phyloP scores from a whole-genome alignment of 352 stramenopile genomes.

The Globisporangium cederbergense region DNA sequence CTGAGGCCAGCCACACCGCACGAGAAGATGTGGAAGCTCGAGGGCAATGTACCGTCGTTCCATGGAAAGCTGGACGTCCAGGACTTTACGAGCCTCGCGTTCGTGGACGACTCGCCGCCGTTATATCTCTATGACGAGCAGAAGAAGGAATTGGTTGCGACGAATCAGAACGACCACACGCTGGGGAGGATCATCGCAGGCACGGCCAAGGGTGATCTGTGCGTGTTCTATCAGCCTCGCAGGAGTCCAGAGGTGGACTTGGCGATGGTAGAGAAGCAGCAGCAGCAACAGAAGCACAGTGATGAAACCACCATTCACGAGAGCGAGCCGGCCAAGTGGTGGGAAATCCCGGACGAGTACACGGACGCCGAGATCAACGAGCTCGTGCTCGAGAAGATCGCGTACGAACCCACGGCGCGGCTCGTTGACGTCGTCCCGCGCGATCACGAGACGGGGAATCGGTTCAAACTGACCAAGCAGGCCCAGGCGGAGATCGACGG shows the following conservation, averaged over 20 bases:
- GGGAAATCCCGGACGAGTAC: slow-evolving; percentile 67
- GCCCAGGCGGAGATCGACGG: slow-evolving; percentile 53
- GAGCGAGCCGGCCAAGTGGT: slow-evolving; percentile 62
- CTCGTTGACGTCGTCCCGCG: slow-evolving; percentile 65
- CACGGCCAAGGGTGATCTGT: slow-evolving; percentile 63
- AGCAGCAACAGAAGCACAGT: slow-evolving; percentile 2
- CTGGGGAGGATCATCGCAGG: slow-evolving; percentile 57
- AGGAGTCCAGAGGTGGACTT: slow-evolving; percentile 29
- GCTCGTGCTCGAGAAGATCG: slow-evolving; percentile 54
- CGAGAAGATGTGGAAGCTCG: slow-evolving; percentile 69
- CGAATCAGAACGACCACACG: slow-evolving; percentile 46
- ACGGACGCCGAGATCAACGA: slow-evolving; percentile 61
- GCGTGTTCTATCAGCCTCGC: slow-evolving; percentile 63
- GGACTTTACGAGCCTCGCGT: slow-evolving; percentile 64
- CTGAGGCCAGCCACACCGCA: slow-evolving; percentile 50
- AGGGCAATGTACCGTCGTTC: slow-evolving; percentile 71
- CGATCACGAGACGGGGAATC: slow-evolving; percentile 58
- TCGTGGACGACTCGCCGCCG: slow-evolving; percentile 65
- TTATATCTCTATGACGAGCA: slow-evolving; percentile 56
- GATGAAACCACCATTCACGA: slow-evolving; percentile 11
- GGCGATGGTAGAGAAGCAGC: slow-evolving; percentile 20
- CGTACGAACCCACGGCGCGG: slow-evolving; percentile 49
- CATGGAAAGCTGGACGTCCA: slow-evolving; percentile 62
- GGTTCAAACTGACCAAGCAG: slow-evolving; percentile 59
- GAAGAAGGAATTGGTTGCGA: slow-evolving; percentile 38